Conservation (phyloP, 2,329 filamentous ascomycete genomes). For the Xylaria sp. region DNA sequence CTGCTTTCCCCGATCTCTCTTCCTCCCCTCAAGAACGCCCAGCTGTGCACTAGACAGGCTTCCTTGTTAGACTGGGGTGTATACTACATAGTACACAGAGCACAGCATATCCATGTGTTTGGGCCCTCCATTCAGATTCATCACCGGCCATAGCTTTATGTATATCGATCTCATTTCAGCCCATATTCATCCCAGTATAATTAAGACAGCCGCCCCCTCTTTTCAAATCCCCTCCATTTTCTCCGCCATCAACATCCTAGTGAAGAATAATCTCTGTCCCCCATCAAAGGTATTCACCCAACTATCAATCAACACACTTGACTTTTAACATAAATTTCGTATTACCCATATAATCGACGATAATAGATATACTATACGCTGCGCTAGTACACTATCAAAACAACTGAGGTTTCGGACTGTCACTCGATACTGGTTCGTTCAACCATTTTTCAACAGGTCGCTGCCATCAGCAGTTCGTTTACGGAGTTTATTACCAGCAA, state of each 20-base stretch:
- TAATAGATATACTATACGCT: background rate
- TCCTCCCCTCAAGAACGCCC: background rate
- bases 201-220: conserved; percentile 7
- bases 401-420: background rate
- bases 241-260: conserved; percentile 4
- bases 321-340: background rate
- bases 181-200: conserved; percentile 18
- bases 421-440: background rate
- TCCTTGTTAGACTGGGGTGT: background rate
- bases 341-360: background rate
- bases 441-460: background rate
- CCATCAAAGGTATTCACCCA: background rate
- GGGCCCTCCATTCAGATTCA: conserved; percentile 20
- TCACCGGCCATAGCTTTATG: conserved; percentile 12
- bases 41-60: conserved; percentile 1
- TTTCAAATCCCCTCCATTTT: background rate
- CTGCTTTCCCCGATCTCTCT: conserved; percentile 25
- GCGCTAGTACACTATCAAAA: background rate
- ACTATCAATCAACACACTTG: background rate
- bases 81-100: background rate
- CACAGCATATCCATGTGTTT: conserved; percentile 25
- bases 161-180: conserved; percentile 25
- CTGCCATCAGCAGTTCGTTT: background rate
- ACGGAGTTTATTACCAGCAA: background rate
- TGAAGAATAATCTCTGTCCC: background rate